phyloP scores from a whole-genome alignment of 495 filamentous ascomycete genomes.

The Staphylotrichum tortipilum region DNA sequence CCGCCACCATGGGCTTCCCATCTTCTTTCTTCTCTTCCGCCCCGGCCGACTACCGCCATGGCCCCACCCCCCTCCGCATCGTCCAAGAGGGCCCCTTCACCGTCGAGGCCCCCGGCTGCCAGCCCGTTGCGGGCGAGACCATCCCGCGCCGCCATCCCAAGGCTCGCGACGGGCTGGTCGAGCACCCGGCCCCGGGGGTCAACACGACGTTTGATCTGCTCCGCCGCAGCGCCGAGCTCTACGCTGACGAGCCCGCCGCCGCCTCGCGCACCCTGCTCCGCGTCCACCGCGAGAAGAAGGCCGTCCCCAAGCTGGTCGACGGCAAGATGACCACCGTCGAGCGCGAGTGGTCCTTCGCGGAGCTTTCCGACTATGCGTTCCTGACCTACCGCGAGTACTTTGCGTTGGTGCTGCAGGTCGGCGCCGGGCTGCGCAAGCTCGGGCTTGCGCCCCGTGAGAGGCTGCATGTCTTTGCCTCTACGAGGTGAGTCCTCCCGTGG shows the following conservation, averaged over 20 bases:
- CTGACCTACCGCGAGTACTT: slow-evolving; percentile 56
- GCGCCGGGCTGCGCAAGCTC: slow-evolving; percentile 49
- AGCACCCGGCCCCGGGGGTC: slow-evolving; percentile 43
- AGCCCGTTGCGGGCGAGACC: slow-evolving; percentile 51
- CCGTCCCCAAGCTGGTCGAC: slow-evolving; percentile 58
- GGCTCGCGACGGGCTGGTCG: slow-evolving; percentile 43
- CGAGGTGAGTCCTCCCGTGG: too few species aligned
- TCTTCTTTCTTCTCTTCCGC: too few species aligned
- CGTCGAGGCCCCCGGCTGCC: slow-evolving; percentile 42
- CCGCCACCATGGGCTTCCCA: too few species aligned
- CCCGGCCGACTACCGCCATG: not conserved
- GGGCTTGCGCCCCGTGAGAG: slow-evolving; percentile 43
- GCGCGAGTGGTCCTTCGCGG: slow-evolving; percentile 61
- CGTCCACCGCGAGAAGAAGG: slow-evolving; percentile 54
- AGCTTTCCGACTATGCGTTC: slow-evolving; percentile 52
- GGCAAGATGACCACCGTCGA: slow-evolving; percentile 52
- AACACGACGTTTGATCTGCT: slow-evolving; percentile 53
- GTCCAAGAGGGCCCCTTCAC: slow-evolving; percentile 46
- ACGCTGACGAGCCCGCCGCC: slow-evolving; percentile 48
- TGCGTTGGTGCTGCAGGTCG: slow-evolving; percentile 42
- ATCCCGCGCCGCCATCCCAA: slow-evolving; percentile 51
- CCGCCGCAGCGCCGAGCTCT: slow-evolving; percentile 42
- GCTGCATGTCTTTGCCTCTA: slow-evolving; percentile 54
- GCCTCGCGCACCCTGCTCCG: slow-evolving; percentile 50
- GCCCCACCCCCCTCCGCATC: slow-evolving; percentile 32